Evolutionary conservation across 1,139 yeast genomes (phyloP).

Genomic region (Blastobotrys serpentis): DNA sequence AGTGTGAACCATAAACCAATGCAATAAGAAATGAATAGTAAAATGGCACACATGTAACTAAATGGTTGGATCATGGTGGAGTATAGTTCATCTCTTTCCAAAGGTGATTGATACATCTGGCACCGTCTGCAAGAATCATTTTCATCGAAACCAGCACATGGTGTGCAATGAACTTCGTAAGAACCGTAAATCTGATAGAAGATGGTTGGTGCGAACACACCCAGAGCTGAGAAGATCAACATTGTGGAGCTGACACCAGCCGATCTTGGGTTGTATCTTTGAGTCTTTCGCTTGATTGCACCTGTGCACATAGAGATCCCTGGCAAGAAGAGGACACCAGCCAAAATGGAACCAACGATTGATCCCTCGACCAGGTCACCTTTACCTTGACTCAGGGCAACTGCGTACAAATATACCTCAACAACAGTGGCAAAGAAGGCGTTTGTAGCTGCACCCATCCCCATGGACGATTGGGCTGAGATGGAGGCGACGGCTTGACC

Average conservation of each 20-base stretch:
- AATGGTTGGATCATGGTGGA: slow-evolving; percentile 71
- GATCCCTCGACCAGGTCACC: slow-evolving; percentile 94
- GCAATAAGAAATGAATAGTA: slow-evolving; percentile 80
- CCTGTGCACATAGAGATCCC: slow-evolving; percentile 98
- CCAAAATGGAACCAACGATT: slow-evolving; percentile 91
- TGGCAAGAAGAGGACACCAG: slow-evolving; percentile 87
- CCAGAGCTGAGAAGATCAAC: slow-evolving; percentile 86
- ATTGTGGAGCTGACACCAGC: slow-evolving; percentile 98
- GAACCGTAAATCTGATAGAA: slow-evolving; percentile 90
- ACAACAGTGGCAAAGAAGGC: slow-evolving; percentile 97
- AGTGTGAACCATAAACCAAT: slow-evolving; percentile 91
- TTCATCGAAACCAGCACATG: slow-evolving; percentile 36
- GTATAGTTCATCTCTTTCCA: slow-evolving; percentile 64
- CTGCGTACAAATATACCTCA: slow-evolving; percentile 88
- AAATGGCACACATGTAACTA: slow-evolving; percentile 73
- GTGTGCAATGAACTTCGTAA: slow-evolving; percentile 70
- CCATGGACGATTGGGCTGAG: slow-evolving; percentile 98
- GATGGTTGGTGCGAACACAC: slow-evolving; percentile 90
- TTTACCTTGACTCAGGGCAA: slow-evolving; percentile 81
- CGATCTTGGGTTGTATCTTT: slow-evolving; percentile 89
- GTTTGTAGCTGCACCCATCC: slow-evolving; percentile 97
- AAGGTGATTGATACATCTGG: slow-evolving; percentile 74
- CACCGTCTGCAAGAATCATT: slow-evolving; percentile 59
- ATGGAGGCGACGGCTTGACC: slow-evolving; percentile 99
- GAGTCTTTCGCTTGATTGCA: slow-evolving; percentile 86